Base-by-base conservation (phyloP, 192 early-diverging fungal genomes). In the Podila epicladia region DNA sequence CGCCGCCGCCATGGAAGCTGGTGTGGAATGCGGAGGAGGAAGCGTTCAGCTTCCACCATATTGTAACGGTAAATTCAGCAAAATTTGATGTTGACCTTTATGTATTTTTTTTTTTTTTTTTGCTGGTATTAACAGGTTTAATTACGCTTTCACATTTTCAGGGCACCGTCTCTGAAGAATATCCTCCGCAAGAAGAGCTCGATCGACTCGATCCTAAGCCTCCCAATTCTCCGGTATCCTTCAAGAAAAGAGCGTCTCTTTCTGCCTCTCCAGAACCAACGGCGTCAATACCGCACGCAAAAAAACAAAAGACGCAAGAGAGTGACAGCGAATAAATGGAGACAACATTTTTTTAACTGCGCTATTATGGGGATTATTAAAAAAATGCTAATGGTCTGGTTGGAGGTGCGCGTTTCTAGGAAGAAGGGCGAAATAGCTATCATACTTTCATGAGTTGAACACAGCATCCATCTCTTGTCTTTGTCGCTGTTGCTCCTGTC, bases 401-500 rank as follows among this genome's bases (percentile, higher is more conserved):
- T 41, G 38, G 38, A 1, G 41, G 1, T 15, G 12, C 41, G 12
- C 4, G 59, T 9, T 35, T 12, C 4, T 55, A 17, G n/a, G 50
- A 22, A 53, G n/a, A n/a, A 53, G n/a, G n/a, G n/a, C 33, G 33
- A 33, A 33, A 3, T 33, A 53, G 20, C 22, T 55, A 9, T 1
- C 53, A 5, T 5, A 53, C 0, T 7, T 32, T 69, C 55, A 80
- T 41, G 71, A 80, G 48, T 80, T 35, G n/a, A 80, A 80, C 17
- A 80, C 55, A 0, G 62, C 70, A 38, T 80, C 77, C 66, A 65
- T 65, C 5, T 37, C 58, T 59, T 62, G 57, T 3, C 68, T 58
- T 22, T 70, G 69, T 22, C 64, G 63, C 20, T 50, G 53, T 28
- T 78, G 69, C 22, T 78, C 75, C 59, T 71, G 75, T 37, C 77